A percentile compares a stretch with the other conserved stretches of the same genome.
These are phyloP conservation scores for Cylindrotheca closterium DNA, from an alignment of 108 stramenopile species.

Conservation along the genomic window DNA sequence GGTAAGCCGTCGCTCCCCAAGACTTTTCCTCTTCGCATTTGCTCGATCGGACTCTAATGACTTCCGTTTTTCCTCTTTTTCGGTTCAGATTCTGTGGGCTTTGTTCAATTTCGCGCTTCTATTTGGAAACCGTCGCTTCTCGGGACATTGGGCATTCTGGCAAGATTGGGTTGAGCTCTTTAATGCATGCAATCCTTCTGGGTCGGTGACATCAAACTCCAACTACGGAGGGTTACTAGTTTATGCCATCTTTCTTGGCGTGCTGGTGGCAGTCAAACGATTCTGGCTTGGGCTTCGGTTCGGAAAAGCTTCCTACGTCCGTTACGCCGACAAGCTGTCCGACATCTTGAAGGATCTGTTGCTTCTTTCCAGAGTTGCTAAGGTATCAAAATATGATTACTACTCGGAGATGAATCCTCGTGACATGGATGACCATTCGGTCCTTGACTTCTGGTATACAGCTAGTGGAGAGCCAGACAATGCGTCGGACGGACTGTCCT, in stretches of 20 bases:
- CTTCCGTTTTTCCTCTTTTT: background rate
- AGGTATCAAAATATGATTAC: conserved; percentile 6
- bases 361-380: conserved; percentile 50
- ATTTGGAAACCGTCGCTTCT: conserved; percentile 22
- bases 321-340: conserved; percentile 50
- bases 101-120: conserved; percentile 32
- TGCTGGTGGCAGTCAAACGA: conserved; percentile 15
- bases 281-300: conserved; percentile 46
- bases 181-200: conserved; percentile 39
- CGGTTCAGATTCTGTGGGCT: conserved; percentile 28
- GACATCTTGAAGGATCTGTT: conserved; percentile 56
- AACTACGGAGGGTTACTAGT: conserved; percentile 15
- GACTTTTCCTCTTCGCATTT: conserved; percentile 1
- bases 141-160: conserved; percentile 44
- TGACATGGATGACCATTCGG: background rate
- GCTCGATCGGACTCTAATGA: background rate
- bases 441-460: background rate
- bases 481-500: conserved; percentile 3
- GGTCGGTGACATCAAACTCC: conserved; percentile 15
- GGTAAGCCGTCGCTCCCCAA: background rate
- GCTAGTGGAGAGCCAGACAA: background rate
- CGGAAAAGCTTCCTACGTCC: conserved; percentile 41
- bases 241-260: conserved; percentile 10
- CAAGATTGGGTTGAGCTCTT: conserved; percentile 33
- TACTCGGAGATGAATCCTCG: background rate